These are phyloP conservation scores for Arachis stenosperma DNA, from an alignment of 306 rosid species.

Conservation along the genomic window DNA sequence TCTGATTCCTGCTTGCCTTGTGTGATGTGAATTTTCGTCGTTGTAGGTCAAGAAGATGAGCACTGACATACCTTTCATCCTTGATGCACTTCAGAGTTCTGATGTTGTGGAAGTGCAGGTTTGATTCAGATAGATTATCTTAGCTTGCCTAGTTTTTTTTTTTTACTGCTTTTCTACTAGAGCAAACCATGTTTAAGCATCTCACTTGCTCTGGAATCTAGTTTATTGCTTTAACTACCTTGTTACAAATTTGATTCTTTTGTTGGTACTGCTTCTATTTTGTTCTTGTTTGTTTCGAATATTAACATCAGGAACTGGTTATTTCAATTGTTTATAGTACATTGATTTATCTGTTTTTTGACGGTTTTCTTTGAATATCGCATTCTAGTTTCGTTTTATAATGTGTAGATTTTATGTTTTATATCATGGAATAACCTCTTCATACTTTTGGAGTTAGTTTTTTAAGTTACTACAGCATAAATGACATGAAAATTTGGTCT, in stretches of 20 bases:
- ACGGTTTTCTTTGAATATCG: not conserved
- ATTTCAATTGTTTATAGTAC: slow-evolving; percentile 1
- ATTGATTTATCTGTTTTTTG: not conserved
- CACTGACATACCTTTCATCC: slow-evolving; percentile 72
- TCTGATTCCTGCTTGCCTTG: slow-evolving; percentile 19
- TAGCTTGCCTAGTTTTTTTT: slow-evolving; percentile 3
- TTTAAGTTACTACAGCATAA: slow-evolving; percentile 2
- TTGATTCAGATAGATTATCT: slow-evolving; percentile 36
- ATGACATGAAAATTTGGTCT: slow-evolving; percentile 19
- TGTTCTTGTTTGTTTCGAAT: slow-evolving; percentile 1
- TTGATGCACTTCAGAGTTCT: slow-evolving; percentile 81
- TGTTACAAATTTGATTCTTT: not conserved
- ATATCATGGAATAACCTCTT: not conserved
- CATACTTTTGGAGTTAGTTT: slow-evolving; percentile 16
- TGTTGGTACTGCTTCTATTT: not conserved
- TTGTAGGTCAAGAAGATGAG: slow-evolving; percentile 75
- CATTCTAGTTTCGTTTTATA: slow-evolving; percentile 9
- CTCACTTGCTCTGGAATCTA: slow-evolving; percentile 13
- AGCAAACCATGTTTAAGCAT: slow-evolving; percentile 1
- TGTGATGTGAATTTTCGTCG: slow-evolving; percentile 13
- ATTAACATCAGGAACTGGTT: slow-evolving; percentile 18
- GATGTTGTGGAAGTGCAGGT: slow-evolving; percentile 84
- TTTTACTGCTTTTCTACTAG: slow-evolving; percentile 17
- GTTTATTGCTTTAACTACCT: slow-evolving; percentile 10
- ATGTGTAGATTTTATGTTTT: not conserved